Base-by-base conservation (phyloP, 805 yeast species). In the Kodamaea nitidulidarum region DNA sequence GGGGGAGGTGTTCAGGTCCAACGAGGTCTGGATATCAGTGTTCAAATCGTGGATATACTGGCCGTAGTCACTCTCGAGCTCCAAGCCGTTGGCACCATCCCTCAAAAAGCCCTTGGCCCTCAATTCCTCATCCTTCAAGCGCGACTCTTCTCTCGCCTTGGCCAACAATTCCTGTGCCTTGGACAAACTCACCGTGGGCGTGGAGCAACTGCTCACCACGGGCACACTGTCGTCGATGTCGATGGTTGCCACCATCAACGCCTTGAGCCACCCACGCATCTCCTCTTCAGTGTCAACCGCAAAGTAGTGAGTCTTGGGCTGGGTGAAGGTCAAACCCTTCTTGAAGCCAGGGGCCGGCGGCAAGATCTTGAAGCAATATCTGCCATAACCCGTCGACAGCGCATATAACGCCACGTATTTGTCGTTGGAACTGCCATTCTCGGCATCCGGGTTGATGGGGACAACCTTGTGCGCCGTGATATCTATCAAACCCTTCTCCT, bases 331-430 rank as follows among this genome's bases (percentile, higher is more conserved):
- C 41, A 93, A 76, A 0, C 98, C 98, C 63, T 90, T 91, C 48
- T 83, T 81, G 38, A 91, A 86, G 0, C 99, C 99, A 0, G 98
- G 98, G 2, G 95, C 95, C 0, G 99, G 99, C 7, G 99, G 99
- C 3, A 90, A 78, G 9, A 93, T 60, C 60, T 90, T 90, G 70
- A 93, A 91, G 54, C 96, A 88, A 56, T 79, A 86, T 29, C 95
- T 73, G n/a, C 98, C 98, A 32, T 85, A 82, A 7, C 97, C 96
- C 3, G 95, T 84, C 22, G 91, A 81, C 0, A 96, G 93, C 0
- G 98, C 97, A 60, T 86, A 86, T 34, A 91, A 63, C 0, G 96
- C 86, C 27, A 87, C 80, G 40, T 85, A 71, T 56, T 84, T 86
- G 63, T 90, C 97, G 50, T 87, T 95, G 10, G 72, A 63, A 42